A percentile compares a stretch with the other conserved stretches of the same genome.
Evolutionary conservation across 495 filamentous ascomycete genomes (phyloP).

Genomic region (Haplographium delicatum): DNA sequence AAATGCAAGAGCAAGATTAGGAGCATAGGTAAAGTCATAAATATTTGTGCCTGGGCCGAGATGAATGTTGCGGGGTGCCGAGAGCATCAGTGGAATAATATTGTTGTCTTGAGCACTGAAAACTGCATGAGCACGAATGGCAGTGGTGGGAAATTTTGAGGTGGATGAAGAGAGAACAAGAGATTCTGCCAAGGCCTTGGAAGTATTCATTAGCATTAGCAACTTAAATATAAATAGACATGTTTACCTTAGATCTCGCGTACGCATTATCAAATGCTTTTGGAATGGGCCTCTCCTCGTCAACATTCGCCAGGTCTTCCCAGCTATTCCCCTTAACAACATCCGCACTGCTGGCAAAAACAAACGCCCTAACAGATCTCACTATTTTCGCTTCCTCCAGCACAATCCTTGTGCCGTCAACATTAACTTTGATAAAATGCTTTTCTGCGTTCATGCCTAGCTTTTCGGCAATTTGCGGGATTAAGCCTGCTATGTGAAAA

Average conservation of each 20-base stretch:
- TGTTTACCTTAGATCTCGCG: conserved; percentile 52
- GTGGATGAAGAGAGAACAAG: background rate
- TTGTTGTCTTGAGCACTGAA: conserved; percentile 55
- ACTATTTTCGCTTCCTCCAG: conserved; percentile 53
- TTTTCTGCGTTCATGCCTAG: conserved; percentile 1
- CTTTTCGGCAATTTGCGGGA: background rate
- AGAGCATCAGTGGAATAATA: conserved; percentile 38
- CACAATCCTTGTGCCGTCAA: conserved; percentile 61
- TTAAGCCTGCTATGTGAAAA: conserved; percentile 6
- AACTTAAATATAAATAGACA: conserved; percentile 3
- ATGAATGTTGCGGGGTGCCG: conserved; percentile 16
- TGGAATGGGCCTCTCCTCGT: conserved; percentile 61
- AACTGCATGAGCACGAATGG: conserved; percentile 65
- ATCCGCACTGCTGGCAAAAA: conserved; percentile 69
- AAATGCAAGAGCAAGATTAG: conserved; percentile 58
- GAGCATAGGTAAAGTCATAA: conserved; percentile 57
- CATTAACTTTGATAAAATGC: conserved; percentile 38
- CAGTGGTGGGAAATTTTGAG: conserved; percentile 47
- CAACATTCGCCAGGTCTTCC: conserved; percentile 59
- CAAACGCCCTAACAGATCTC: conserved; percentile 64
- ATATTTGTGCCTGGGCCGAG: conserved; percentile 51
- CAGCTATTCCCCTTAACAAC: conserved; percentile 56
- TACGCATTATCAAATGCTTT: conserved; percentile 60
- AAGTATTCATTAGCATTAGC: conserved; percentile 50
- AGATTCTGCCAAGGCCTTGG: conserved; percentile 1